Evolutionary conservation across 2,329 filamentous ascomycete species (phyloP), one percentile per base, ranked within the genome.

Genomic region (Exophiala alcalophila): DNA sequence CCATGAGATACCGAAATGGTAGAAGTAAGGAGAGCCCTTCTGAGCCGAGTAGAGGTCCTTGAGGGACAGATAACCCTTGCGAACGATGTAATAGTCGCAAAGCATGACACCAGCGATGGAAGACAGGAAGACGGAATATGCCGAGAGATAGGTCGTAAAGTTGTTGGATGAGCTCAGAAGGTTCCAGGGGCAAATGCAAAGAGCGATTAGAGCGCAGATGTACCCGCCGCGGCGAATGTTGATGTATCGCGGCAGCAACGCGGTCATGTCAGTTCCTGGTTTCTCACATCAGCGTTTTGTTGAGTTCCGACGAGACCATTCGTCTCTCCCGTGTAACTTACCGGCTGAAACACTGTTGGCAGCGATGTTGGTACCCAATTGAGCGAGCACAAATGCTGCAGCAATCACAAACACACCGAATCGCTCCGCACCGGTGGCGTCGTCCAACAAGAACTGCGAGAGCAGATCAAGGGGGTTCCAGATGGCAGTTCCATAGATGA

Each of bases 121-220:
- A 46, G 85, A 90, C n/a, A 96, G 76, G 67, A 96, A 96, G 43
- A 96, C 88, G 3, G 85, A 89, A 70, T 95, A 95, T 1, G 90
- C 84, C 1, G 86, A 92, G 1, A 96, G 79, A 61, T 95, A 95
- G 3, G 86, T 94, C 1, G 86, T 66, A 59, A 76, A 75, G 2
- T 67, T 69, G n/a, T 63, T 58, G 1, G 73, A 69, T 0, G 61
- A 65, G 4, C 65, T 65, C 3, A 77, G 59, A 0, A 78, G 62
- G 40, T 76, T 62, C 76, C 74, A 79, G 0, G 74, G 75, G 45
- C 70, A 70, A 36, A 72, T 63, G 1, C 63, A 62, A 24, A 72
- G 67, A 11, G 63, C 67, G 4, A 72, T 53, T 0, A 70, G 59
- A 3, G 64, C 67, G 19, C 51, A 46, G 36, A 77, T 61, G 46